A percentile compares a stretch with the other conserved stretches of the same genome.
phyloP scores from a whole-genome alignment of 2,329 filamentous ascomycete genomes.

The Raffaelea arxii region DNA sequence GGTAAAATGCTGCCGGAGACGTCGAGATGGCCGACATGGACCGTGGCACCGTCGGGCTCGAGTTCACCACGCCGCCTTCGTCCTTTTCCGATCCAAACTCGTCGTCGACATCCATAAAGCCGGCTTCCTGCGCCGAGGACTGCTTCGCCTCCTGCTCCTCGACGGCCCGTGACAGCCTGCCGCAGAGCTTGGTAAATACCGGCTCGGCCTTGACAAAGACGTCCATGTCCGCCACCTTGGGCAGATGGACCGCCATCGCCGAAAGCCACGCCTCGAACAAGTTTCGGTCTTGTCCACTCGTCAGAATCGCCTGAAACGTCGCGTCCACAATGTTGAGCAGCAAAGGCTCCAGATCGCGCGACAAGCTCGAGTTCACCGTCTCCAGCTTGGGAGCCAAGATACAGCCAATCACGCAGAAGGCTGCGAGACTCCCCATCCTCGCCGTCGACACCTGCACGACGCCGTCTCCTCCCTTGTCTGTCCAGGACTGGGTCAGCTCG shows the following conservation, averaged over 20 bases:
- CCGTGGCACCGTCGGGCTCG: slow-evolving; percentile 33
- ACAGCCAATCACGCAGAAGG: slow-evolving; percentile 34
- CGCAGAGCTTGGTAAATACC: slow-evolving; percentile 33
- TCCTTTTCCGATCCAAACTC: slow-evolving; percentile 53
- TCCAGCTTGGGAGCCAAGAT: slow-evolving; percentile 38
- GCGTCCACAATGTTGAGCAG: slow-evolving; percentile 31
- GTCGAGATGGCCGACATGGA: slow-evolving; percentile 31
- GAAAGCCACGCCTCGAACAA: slow-evolving; percentile 38
- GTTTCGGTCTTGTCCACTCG: slow-evolving; percentile 33
- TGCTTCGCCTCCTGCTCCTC: slow-evolving; percentile 22
- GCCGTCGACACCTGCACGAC: slow-evolving; percentile 40
- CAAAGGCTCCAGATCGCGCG: slow-evolving; percentile 35
- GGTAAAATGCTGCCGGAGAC: slow-evolving; percentile 35
- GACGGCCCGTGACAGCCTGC: slow-evolving; percentile 26
- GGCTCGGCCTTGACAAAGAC: slow-evolving; percentile 27
- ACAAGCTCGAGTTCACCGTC: slow-evolving; percentile 36
- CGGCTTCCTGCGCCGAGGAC: slow-evolving; percentile 27
- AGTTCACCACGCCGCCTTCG: slow-evolving; percentile 28
- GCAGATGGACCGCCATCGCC: slow-evolving; percentile 35
- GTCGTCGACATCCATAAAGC: slow-evolving; percentile 59
- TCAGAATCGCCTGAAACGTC: slow-evolving; percentile 29
- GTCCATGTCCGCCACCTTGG: slow-evolving; percentile 27
- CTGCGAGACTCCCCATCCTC: slow-evolving; percentile 41
- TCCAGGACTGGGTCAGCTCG: slow-evolving; percentile 38
- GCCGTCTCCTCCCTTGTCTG: slow-evolving; percentile 30